A percentile compares a stretch with the other conserved stretches of the same genome.
phyloP scores from a whole-genome alignment of 1,139 yeast genomes.

The Saccharomyces hybrid region DNA sequence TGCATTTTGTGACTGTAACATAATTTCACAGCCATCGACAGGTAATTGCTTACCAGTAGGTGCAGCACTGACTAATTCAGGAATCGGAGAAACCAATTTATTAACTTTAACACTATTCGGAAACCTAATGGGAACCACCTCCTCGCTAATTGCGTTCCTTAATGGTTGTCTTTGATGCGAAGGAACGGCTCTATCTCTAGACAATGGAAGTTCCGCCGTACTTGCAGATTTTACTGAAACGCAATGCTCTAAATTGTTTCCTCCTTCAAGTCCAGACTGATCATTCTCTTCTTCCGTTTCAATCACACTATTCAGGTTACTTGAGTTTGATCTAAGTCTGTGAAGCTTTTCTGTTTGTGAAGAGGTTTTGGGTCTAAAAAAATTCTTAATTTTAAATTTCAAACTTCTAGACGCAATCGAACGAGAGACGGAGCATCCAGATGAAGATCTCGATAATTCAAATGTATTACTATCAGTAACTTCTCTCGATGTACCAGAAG shows the following conservation, averaged over 20 bases:
- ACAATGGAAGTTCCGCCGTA: too few species aligned
- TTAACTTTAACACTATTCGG: neutral
- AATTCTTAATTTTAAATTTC: neutral
- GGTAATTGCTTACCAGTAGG: too few species aligned
- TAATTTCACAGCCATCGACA: neutral
- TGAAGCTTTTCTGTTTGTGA: neutral
- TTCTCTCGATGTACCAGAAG: neutral
- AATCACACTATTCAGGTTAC: conserved; percentile 6
- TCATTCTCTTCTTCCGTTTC: conserved; percentile 10
- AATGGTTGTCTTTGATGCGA: neutral
- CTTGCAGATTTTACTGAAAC: neutral
- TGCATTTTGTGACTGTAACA: neutral
- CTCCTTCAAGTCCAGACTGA: neutral
- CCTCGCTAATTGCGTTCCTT: neutral
- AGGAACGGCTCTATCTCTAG: neutral
- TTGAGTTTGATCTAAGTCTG: neutral
- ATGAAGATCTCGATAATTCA: neutral
- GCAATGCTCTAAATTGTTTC: neutral
- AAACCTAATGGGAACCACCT: neutral
- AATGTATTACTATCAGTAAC: neutral
- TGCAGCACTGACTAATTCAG: too few species aligned
- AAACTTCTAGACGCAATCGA: neutral
- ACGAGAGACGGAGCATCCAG: neutral
- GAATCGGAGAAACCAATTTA: neutral
- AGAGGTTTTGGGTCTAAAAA: neutral